Percentiles rank a stretch among this genome's conserved stretches.
These are phyloP conservation scores for Pseudocercospora fijiensis DNA, from an alignment of 2,329 filamentous ascomycete genomes.

Conservation along the genomic window DNA sequence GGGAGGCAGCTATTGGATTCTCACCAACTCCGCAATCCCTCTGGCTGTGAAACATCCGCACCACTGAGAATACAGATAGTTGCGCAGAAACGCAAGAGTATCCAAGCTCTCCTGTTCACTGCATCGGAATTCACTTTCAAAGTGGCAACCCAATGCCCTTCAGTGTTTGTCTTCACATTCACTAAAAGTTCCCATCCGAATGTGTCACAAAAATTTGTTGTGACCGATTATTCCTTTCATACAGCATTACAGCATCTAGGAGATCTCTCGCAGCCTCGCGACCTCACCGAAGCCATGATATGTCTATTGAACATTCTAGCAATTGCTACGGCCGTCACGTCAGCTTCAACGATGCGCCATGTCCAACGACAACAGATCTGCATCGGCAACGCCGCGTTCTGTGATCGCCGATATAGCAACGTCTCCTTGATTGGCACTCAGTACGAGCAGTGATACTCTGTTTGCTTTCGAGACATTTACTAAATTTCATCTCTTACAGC, in stretches of 20 bases:
- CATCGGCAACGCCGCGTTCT: slow-evolving; percentile 59
- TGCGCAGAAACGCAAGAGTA: background rate
- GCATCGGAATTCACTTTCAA: background rate
- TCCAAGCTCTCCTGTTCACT: background rate
- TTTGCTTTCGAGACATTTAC: slow-evolving; percentile 59
- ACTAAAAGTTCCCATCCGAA: background rate
- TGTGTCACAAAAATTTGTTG: background rate
- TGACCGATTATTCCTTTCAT: background rate
- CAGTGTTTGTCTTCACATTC: background rate
- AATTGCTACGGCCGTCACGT: background rate
- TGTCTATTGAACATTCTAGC: background rate
- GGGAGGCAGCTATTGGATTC: background rate
- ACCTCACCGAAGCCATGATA: background rate
- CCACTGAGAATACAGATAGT: background rate
- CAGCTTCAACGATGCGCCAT: background rate
- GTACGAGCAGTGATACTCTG: slow-evolving; percentile 52
- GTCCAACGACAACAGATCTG: slow-evolving; percentile 41
- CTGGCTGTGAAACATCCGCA: background rate
- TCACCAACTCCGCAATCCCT: background rate
- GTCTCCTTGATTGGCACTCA: slow-evolving; percentile 59
- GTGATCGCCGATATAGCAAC: slow-evolving; percentile 58
- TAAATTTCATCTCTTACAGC: slow-evolving; percentile 12
- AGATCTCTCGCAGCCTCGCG: background rate
- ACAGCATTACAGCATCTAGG: background rate
- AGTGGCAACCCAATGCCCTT: background rate